Evolutionary conservation across 352 stramenopile species (phyloP).

Genomic region (Globisporangium echinulatum): DNA sequence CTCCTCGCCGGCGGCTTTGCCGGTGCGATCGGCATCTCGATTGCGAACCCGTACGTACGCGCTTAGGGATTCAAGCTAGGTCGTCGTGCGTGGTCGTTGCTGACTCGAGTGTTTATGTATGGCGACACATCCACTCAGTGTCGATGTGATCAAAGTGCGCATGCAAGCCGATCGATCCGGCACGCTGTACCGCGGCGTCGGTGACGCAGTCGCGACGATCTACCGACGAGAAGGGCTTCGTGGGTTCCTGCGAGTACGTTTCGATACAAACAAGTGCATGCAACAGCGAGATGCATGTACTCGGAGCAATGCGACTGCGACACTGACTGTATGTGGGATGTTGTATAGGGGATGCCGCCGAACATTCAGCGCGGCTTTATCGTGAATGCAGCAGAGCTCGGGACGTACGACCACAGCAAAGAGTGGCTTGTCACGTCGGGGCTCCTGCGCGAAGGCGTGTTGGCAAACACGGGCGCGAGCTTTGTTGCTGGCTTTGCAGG

Average conservation of each 20-base stretch:
- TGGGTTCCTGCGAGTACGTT: conserved; percentile 51
- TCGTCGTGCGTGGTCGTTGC: background rate
- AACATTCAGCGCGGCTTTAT: conserved; percentile 86
- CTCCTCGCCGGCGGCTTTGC: conserved; percentile 74
- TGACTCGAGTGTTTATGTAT: background rate
- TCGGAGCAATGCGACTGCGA: no score
- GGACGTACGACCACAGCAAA: conserved; percentile 86
- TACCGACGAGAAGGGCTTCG: conserved; percentile 65
- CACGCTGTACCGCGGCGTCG: conserved; percentile 59
- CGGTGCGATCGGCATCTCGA: conserved; percentile 68
- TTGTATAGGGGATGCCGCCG: conserved; percentile 55
- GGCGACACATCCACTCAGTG: conserved; percentile 24
- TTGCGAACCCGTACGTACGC: conserved; percentile 77
- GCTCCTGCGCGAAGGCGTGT: conserved; percentile 48
- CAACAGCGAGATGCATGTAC: no score
- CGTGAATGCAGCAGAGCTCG: conserved; percentile 80
- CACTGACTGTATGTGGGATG: background rate
- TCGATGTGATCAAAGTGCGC: conserved; percentile 87
- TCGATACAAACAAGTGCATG: background rate
- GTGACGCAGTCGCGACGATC: conserved; percentile 63
- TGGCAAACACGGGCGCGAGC: conserved; percentile 69
- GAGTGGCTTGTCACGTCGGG: conserved; percentile 62
- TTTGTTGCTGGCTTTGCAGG: conserved; percentile 73
- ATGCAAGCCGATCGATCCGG: conserved; percentile 78
- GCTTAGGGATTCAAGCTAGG: no score